Evolutionary conservation across 1,284 basidiomycete species (phyloP).

Genomic region (Ganoderma leucocontextum): DNA sequence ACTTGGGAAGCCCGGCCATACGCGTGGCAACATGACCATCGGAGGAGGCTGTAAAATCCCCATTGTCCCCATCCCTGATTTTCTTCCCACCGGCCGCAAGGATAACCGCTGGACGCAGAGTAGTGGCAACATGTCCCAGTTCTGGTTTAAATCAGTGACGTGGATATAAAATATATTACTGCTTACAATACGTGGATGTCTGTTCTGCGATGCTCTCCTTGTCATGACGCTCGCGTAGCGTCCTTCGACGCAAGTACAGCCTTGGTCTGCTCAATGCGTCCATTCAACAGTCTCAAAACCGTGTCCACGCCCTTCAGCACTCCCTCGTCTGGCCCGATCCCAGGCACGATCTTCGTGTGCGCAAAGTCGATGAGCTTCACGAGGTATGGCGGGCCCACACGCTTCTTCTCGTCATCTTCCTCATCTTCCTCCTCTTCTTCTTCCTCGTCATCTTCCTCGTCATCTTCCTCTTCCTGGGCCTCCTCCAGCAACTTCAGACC

Average conservation of each 20-base stretch:
- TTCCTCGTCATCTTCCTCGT: slow-evolving; percentile 40
- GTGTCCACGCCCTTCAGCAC: slow-evolving; percentile 79
- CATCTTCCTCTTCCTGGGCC: slow-evolving; percentile 47
- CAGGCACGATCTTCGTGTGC: slow-evolving; percentile 78
- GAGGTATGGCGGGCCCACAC: slow-evolving; percentile 61
- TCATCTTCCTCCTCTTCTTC: slow-evolving; percentile 29
- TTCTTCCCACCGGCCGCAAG: not conserved
- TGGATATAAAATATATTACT: not conserved
- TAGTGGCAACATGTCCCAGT: not conserved
- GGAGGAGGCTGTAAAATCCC: not conserved
- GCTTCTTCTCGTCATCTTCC: slow-evolving; percentile 43
- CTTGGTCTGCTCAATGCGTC: slow-evolving; percentile 50
- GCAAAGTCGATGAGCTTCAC: slow-evolving; percentile 95
- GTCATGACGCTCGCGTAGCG: not conserved
- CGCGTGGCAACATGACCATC: too few relatives aligned
- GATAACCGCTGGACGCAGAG: too few relatives aligned
- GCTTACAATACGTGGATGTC: not conserved
- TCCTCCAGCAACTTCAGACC: slow-evolving; percentile 46
- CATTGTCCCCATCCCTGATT: not conserved
- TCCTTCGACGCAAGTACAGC: slow-evolving; percentile 8
- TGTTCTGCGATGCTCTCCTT: not conserved
- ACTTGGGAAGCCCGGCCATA: not conserved
- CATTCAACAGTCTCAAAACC: slow-evolving; percentile 64
- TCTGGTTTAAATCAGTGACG: not conserved
- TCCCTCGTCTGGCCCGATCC: slow-evolving; percentile 82